phyloP scores from a whole-genome alignment of 2,329 filamentous ascomycete genomes.

The Pyrenochaeta sp. region DNA sequence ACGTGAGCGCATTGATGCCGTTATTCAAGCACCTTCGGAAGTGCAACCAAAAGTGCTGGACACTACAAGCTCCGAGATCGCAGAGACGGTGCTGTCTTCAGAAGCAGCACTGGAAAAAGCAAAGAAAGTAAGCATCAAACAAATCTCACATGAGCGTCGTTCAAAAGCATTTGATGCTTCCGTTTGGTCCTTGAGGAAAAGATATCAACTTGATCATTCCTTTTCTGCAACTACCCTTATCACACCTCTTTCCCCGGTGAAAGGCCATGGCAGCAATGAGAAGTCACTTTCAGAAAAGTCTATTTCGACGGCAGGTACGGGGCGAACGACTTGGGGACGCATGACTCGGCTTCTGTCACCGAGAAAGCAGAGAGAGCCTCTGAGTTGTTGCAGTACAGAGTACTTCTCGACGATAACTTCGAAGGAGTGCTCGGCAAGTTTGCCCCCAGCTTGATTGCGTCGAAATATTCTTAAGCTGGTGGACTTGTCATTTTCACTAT shows the following conservation, averaged over 20 bases:
- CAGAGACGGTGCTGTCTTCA: conserved; percentile 41
- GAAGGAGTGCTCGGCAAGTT: conserved; percentile 39
- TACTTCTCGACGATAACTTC: conserved; percentile 17
- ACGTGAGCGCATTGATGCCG: conserved; percentile 41
- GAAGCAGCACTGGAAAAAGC: conserved; percentile 46
- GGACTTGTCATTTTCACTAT: conserved; percentile 9
- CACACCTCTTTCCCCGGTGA: conserved; percentile 18
- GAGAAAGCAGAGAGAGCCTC: conserved; percentile 27
- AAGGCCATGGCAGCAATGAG: conserved; percentile 12
- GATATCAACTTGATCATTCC: conserved; percentile 25
- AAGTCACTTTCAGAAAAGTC: conserved; percentile 30
- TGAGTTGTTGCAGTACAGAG: conserved; percentile 22
- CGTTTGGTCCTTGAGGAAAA: conserved; percentile 26
- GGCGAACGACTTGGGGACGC: conserved; percentile 33
- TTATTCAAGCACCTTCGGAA: conserved; percentile 41
- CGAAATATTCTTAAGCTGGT: conserved; percentile 33
- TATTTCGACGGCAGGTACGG: conserved; percentile 28
- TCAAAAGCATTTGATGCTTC: conserved; percentile 31
- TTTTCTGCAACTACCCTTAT: conserved; percentile 33
- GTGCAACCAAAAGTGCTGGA: conserved; percentile 41
- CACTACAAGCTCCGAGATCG: conserved; percentile 42
- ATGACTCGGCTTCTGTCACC: conserved; percentile 32
- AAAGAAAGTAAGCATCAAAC: conserved; percentile 46
- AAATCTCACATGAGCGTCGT: conserved; percentile 29
- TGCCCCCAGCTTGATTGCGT: conserved; percentile 34